phyloP scores from a whole-genome alignment of 257 asterid genomes.

The Nicotiana knightiana region DNA sequence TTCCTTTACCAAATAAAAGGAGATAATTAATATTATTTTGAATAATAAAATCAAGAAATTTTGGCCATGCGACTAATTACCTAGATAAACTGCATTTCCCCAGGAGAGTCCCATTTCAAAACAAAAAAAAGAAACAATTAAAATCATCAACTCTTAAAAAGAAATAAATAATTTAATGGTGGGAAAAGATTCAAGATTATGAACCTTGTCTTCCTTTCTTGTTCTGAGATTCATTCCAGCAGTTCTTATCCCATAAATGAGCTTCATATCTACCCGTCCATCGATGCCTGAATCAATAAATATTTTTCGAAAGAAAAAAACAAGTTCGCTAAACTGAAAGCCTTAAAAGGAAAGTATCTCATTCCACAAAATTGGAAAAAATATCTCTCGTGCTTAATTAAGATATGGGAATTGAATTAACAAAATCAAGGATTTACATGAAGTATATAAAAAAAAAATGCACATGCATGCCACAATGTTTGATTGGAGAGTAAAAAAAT shows the following conservation, averaged over 20 bases:
- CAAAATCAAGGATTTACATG: not conserved
- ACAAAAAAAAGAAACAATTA: not conserved
- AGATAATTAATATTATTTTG: not conserved
- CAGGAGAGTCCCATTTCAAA: slow-evolving; percentile 19
- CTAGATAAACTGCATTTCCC: slow-evolving; percentile 63
- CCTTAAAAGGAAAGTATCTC: no score
- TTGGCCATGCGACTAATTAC: slow-evolving; percentile 24
- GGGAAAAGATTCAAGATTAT: not conserved
- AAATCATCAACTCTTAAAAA: not conserved
- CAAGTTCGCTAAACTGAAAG: no score
- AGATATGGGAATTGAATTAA: not conserved
- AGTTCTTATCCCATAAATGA: slow-evolving; percentile 89
- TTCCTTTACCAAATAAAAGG: not conserved
- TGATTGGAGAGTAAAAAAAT: no score
- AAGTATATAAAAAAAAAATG: no score
- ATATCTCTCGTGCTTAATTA: no score
- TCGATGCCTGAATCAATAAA: slow-evolving; percentile 46
- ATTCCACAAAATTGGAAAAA: no score
- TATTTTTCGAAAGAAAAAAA: not conserved
- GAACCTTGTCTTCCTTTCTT: slow-evolving; percentile 97
- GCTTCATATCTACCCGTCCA: slow-evolving; percentile 94
- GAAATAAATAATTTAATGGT: not conserved
- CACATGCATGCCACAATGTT: not conserved
- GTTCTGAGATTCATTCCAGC: slow-evolving; percentile 90
- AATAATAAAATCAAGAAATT: not conserved